Evolutionary conservation across 2,329 filamentous ascomycete species (phyloP), one percentile per base, ranked within the genome.

Genomic region (Trichophaea hybrida): DNA sequence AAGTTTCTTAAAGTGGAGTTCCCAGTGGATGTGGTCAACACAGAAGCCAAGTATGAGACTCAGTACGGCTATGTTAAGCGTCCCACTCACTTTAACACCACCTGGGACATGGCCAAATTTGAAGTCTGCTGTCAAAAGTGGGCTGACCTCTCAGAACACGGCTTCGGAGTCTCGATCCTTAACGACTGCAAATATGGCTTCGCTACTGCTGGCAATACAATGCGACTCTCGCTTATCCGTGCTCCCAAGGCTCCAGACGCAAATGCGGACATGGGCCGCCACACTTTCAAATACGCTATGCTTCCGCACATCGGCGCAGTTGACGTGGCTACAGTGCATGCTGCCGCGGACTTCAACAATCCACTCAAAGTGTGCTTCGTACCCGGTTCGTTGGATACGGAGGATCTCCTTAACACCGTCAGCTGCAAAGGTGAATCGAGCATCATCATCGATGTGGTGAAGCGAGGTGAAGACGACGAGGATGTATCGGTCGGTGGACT

Each of bases 1-100:
- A 94, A 93, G 71, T 97, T 97, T 77, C 80, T 98, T 70, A 98
- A 98, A 77, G 91, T 97, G 55, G 93, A 98, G 72, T 98, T 98
- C 74, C 91, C 93, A 0, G 90, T 96, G 64, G 85, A 94, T 69
- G 79, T 97, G 64, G 81, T 83, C 67, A 96, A 91, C 73, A 94
- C 85, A 0, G 89, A 96, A 73, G 93, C 93, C 35, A 87, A 83
- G 37, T 98, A 98, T 72, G 93, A 98, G 73, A 94, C 88, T 6
- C 90, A 95, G 69, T 97, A 88, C 69, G 91, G 91, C 67, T 82
- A 96, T 67, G 84, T 93, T 64, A 82, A 82, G 66, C 81, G 93
- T 34, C 91, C 93, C 1, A 98, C 93, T 0, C 93, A 98, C 74
- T 97, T 96, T 79, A 98, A 98, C 75, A 98, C 93, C 2, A 85